Evolutionary conservation across 495 filamentous ascomycete genomes (phyloP), one percentile per base, ranked within the genome.

Genomic region (Umbilicaria muhlenbergii): DNA sequence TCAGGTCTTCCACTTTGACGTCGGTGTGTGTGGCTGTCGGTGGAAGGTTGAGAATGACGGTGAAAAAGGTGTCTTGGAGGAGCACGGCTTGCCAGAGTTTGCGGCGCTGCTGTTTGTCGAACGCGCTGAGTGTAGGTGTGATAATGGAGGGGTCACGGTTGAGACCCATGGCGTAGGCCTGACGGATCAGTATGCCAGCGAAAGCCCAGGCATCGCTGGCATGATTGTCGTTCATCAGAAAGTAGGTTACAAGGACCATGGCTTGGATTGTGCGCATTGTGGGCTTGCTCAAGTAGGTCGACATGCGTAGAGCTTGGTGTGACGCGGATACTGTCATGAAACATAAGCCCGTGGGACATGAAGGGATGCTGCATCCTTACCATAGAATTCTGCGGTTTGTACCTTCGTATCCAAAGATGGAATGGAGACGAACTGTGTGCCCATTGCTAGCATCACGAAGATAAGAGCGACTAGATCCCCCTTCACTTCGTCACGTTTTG

Each of bases 221-320:
- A 45, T 83, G 80, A 47, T 82, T 81, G 53, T 83, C 80, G 55
- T 85, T 85, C 58, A 85, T 81, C 18, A 85, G 65, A 51, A 84
- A 85, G 52, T 83, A 83, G 13, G 73, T 77, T 38, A 83, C 73
- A 5, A 84, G 54, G 0, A 83, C 74, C 80, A 85, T 84, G 12
- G 80, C 74, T 49, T 82, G 77, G 42, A 84, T 75, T 2, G 75
- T 74, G n/a, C 70, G 63, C 32, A 81, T 61, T 0, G 75, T 77
- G 5, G 78, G 74, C 21, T 70, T 71, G 46, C 76, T 81, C 4
- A 83, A 66, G 47, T 84, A 85, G 0, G 76, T 78, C 42, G 68
- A 74, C 54, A 83, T 68, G 1, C 77, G 66, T 28, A 85, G 57
- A 0, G 78, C 71, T 54, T 85, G 80, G 42, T 84, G 78, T 35